Conservation (phyloP, 768 basidiomycete genomes). For the Artomyces pyxidatus region DNA sequence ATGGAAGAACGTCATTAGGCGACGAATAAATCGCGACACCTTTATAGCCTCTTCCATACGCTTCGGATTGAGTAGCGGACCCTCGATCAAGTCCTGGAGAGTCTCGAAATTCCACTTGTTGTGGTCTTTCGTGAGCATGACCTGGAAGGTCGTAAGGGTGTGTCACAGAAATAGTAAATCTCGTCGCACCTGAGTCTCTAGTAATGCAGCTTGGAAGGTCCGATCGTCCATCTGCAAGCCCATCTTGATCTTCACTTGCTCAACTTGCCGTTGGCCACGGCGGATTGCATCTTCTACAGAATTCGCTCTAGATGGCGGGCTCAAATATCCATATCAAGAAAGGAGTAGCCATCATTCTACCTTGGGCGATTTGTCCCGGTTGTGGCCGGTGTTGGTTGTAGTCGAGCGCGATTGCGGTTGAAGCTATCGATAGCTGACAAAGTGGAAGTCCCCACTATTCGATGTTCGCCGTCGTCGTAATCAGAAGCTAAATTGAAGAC, state of each 20-base stretch:
- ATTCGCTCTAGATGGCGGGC: constrained; percentile 51
- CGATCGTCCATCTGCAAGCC: constrained; percentile 95
- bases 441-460: constrained; percentile 78
- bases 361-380: constrained; percentile 60
- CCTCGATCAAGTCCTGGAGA: constrained; percentile 83
- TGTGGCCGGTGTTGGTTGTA: constrained; percentile 48
- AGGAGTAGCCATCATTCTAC: constrained; percentile 28
- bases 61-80: constrained; percentile 84
- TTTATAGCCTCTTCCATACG: constrained; percentile 92
- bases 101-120: constrained; percentile 90
- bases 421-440: constrained; percentile 87
- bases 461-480: constrained; percentile 66
- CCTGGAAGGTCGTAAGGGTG: constrained; percentile 32
- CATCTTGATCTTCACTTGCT: constrained; percentile 82
- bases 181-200: constrained; percentile 71
- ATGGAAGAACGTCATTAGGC: constrained; percentile 90
- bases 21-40: constrained; percentile 80
- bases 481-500: constrained; percentile 81
- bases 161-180: not conserved
- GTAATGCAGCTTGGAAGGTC: constrained; percentile 74
- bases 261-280: constrained; percentile 83
- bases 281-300: constrained; percentile 81
- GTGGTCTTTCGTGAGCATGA: constrained; percentile 82
- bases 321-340: no score
- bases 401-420: constrained; percentile 76